These are phyloP conservation scores for Chenopodium formosanum DNA, from an alignment of 148 eudicot species.

Conservation along the genomic window DNA sequence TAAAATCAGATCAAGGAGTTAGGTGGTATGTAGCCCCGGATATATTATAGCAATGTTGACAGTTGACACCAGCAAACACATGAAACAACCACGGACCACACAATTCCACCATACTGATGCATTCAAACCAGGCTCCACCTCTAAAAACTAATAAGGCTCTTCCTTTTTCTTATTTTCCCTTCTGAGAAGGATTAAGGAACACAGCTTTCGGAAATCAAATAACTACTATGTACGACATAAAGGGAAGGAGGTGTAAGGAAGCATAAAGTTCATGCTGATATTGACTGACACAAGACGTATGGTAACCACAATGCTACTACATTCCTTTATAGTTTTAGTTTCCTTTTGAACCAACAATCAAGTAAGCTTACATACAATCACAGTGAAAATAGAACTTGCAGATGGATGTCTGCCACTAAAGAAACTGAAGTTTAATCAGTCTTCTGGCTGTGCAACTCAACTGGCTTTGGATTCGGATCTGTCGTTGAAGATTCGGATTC, in stretches of 20 bases:
- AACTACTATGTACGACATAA: neutral
- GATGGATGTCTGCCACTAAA: neutral
- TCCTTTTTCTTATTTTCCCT: neutral
- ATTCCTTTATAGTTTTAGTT: constrained; percentile 1
- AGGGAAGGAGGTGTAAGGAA: neutral
- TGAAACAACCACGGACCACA: too few relatives aligned
- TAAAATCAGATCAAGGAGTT: too few relatives aligned
- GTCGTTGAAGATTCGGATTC: constrained; percentile 22
- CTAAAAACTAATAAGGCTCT: neutral
- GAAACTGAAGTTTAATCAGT: constrained; percentile 12
- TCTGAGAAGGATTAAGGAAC: neutral
- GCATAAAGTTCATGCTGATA: neutral
- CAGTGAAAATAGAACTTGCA: constrained; percentile 11
- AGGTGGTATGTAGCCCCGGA: too few relatives aligned
- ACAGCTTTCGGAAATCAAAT: neutral
- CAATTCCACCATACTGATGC: too few relatives aligned
- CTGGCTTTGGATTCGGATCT: constrained; percentile 10
- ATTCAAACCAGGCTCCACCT: too few relatives aligned
- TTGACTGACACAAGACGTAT: neutral
- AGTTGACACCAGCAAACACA: too few relatives aligned
- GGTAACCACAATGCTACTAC: constrained; percentile 6
- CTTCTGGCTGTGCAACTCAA: constrained; percentile 20
- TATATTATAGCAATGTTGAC: too few relatives aligned
- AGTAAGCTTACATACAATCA: constrained; percentile 12
- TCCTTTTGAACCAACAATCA: constrained; percentile 13